Base-by-base conservation (phyloP, 108 stramenopile genomes). In the Cyclotella baltica region DNA sequence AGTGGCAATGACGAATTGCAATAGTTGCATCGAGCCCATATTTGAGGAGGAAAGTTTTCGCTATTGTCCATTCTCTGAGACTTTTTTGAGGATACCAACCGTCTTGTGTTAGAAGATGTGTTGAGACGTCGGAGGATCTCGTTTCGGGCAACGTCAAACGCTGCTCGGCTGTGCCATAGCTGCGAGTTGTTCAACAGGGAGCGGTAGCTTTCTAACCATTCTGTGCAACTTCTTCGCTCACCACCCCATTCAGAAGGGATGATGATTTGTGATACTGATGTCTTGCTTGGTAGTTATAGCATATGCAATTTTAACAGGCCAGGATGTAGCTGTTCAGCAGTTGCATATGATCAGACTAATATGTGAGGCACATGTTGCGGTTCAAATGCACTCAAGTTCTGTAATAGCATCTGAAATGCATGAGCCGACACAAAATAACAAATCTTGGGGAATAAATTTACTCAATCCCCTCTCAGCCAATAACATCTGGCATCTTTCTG, bases 21-120 rank as follows among this genome's bases (percentile, higher is more conserved):
- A 64, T 92, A 96, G 52, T 94, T 96, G 63, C 95, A 96, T n/a
- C 95, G 83, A 10, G 90, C 93, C 80, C 75, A 84, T 11, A 86
- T 47, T 20, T 79, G 73, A 34, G 81, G 78, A 13, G 86, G 86
- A 58, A 77, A 77, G 27, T 84, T 81, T 19, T 57, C 47, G 2
- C 63, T 51, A 36, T 68, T 69, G 31, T 81, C 80, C 25, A 63
- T 52, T 62, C 69, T 43, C 19, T 62, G 79, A 4, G 43, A 27
- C 48, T 78, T 55, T 70, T 63, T 70, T 25, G 72, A 25, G 20
- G 79, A 62, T 50, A 70, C 64, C 35, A 20, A 18, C 29, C 73
- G 73, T 34, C 72, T 69, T 48, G 65, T 43, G 46, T 67, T 31
- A 23, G 55, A 43, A 37, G 56, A 31, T 50, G 36, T 22, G 70